Evolutionary conservation across 1,284 basidiomycete species (phyloP).

Genomic region (Xanthoconium separans): DNA sequence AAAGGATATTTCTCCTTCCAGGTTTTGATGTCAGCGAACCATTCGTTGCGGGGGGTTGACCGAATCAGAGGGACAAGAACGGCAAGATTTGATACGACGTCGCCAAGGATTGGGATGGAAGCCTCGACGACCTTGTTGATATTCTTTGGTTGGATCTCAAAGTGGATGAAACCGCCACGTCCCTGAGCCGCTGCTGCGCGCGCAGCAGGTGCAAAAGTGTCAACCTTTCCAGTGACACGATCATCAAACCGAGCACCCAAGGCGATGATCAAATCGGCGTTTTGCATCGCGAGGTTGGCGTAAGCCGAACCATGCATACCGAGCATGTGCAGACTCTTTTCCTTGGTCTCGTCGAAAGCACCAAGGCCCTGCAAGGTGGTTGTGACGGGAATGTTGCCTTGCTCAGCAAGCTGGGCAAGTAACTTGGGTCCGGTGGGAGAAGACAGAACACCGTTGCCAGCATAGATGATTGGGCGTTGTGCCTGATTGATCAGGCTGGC

Average conservation of each 20-base stretch:
- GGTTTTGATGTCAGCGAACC: conserved; percentile 78
- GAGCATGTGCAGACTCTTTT: conserved; percentile 92
- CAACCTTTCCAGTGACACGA: conserved; percentile 93
- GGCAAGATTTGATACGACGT: conserved; percentile 84
- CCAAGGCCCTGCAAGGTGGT: conserved; percentile 97
- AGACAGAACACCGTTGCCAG: conserved; percentile 89
- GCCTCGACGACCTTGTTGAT: conserved; percentile 99
- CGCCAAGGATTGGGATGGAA: conserved; percentile 90
- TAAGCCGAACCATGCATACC: conserved; percentile 99
- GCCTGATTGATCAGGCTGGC: conserved; percentile 91
- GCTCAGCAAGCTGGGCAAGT: conserved; percentile 76
- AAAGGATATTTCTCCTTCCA: conserved; percentile 95
- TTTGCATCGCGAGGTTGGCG: conserved; percentile 96
- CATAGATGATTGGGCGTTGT: conserved; percentile 91
- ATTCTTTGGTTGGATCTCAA: conserved; percentile 98
- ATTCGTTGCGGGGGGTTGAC: conserved; percentile 63
- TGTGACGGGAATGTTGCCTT: conserved; percentile 94
- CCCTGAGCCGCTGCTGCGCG: conserved; percentile 84
- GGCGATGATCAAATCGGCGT: conserved; percentile 96
- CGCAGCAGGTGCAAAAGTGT: conserved; percentile 90
- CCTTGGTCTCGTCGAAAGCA: conserved; percentile 90
- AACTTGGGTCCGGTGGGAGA: conserved; percentile 83
- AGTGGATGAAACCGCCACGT: conserved; percentile 96
- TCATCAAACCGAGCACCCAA: conserved; percentile 97
- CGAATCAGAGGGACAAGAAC: conserved; percentile 82